Evolutionary conservation across 345 rosid genomes (phyloP).

Genomic region (Eucalyptus cladocalyx): DNA sequence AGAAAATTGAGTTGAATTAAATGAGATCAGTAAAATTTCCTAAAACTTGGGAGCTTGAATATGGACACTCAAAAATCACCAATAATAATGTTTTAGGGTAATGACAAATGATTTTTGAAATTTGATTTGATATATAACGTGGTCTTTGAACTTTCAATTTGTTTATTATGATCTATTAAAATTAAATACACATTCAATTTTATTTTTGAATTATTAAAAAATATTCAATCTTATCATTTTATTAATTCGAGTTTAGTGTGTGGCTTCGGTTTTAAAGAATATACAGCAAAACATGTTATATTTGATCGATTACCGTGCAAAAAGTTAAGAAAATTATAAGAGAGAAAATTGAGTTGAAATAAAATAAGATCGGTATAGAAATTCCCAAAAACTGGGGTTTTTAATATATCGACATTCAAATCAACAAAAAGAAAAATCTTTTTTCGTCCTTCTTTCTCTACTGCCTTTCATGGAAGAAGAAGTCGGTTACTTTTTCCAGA

Average conservation of each 20-base stretch:
- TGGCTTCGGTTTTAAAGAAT: too few relatives aligned
- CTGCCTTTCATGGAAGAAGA: fast-evolving
- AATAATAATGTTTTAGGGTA: fast-evolving
- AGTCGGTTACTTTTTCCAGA: background rate
- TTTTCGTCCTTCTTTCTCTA: background rate
- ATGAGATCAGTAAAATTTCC: background rate
- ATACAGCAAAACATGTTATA: background rate
- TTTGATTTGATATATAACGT: fast-evolving
- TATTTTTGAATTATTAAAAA: fast-evolving
- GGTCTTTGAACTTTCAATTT: fast-evolving
- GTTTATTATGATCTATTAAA: fast-evolving
- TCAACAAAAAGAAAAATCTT: fast-evolving
- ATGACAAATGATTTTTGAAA: too few relatives aligned
- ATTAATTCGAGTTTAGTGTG: fast-evolving
- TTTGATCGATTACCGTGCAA: background rate
- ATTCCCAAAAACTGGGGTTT: too few relatives aligned
- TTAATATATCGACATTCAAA: too few relatives aligned
- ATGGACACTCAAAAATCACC: background rate
- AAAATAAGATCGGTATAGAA: fast-evolving
- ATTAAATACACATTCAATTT: too few relatives aligned
- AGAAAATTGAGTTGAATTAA: background rate
- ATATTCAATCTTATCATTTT: fast-evolving
- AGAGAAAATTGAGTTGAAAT: background rate
- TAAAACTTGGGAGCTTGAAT: background rate
- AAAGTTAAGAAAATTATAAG: background rate